phyloP scores from a whole-genome alignment of 1,284 basidiomycete genomes.

The Peniophora sp. region DNA sequence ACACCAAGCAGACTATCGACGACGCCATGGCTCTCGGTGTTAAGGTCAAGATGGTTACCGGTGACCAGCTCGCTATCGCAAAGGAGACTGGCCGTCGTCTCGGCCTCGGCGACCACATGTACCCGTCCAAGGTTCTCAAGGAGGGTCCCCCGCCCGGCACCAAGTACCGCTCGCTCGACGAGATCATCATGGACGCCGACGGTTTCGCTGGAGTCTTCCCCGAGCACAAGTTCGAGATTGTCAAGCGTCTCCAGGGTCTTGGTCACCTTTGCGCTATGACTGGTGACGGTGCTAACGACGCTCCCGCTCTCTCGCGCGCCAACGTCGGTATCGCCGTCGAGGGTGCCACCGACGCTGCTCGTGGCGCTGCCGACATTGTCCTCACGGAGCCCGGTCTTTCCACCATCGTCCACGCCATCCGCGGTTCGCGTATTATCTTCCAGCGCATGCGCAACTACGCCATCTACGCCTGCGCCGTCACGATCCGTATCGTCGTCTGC shows the following conservation, averaged over 20 bases:
- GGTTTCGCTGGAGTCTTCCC: constrained; percentile 96
- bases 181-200: constrained; percentile 90
- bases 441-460: constrained; percentile 97
- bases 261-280: constrained; percentile 89
- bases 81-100: constrained; percentile 99
- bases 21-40: constrained; percentile 95
- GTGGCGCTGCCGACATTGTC: constrained; percentile 94
- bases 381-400: constrained; percentile 93
- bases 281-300: constrained; percentile 97
- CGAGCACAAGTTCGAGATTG: constrained; percentile 90
- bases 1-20: constrained; percentile 99
- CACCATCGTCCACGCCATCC: constrained; percentile 94
- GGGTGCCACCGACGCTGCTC: constrained; percentile 92
- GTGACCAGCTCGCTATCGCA: constrained; percentile 98
- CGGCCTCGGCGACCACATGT: constrained; percentile 95
- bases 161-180: constrained; percentile 79
- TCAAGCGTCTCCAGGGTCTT: constrained; percentile 91
- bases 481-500: constrained; percentile 97
- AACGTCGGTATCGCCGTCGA: constrained; percentile 98
- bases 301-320: constrained; percentile 87
- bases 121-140: constrained; percentile 91
- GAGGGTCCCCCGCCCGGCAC: constrained; percentile 77
- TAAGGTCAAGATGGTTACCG: constrained; percentile 99
- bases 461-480: constrained; percentile 88
- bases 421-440: constrained; percentile 94